Base-by-base conservation (phyloP, 2,329 filamentous ascomycete species). In the Monilinia fructicola region DNA sequence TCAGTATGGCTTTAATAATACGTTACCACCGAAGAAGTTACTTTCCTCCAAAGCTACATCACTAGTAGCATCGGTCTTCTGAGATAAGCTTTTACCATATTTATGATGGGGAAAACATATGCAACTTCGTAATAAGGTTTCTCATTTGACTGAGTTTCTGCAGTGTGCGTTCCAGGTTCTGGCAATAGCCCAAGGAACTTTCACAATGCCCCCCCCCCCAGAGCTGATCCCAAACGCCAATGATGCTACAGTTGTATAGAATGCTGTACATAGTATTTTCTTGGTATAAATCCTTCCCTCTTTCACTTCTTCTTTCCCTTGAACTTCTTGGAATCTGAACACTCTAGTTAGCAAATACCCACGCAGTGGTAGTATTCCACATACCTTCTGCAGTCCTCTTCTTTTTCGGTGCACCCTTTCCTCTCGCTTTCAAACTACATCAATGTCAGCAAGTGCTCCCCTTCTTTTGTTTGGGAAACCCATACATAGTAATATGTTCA, bases 371-470 rank as follows among this genome's bases (percentile, higher is more conserved):
- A 48, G 26, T 10, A 54, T 26, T 26, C 14, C 69, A 53, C 74
- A 73, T 78, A 77, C 77, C 75, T 69, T 74, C 78, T 76, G 78
- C 67, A n/a, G 83, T 87, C 76, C 83, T 88, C 84, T 95, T 96
- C 86, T 96, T 97, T 85, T 96, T 90, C 10, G 94, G 93, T 54
- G 90, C 86, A 65, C 89, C 89, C 83, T 98, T 97, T 72, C 93
- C 93, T 81, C 93, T 88, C 40, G 85, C 79, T 78, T 92, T 93
- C 73, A 90, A 80, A 74, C 89, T 92, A 74, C 70, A 69, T 72
- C 80, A 76, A 2, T 53, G 50, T 76, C 67, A 74, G 70, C 26
- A 65, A 12, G 6, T 83, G 85, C 87, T 85, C 12, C 46, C 85
- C 79, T 84, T 83, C 77, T 93, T 84, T 78, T 88, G 86, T 78